These are phyloP conservation scores for Tricladium varicosporioides DNA, from an alignment of 2,329 filamentous ascomycete species.

Conservation along the genomic window DNA sequence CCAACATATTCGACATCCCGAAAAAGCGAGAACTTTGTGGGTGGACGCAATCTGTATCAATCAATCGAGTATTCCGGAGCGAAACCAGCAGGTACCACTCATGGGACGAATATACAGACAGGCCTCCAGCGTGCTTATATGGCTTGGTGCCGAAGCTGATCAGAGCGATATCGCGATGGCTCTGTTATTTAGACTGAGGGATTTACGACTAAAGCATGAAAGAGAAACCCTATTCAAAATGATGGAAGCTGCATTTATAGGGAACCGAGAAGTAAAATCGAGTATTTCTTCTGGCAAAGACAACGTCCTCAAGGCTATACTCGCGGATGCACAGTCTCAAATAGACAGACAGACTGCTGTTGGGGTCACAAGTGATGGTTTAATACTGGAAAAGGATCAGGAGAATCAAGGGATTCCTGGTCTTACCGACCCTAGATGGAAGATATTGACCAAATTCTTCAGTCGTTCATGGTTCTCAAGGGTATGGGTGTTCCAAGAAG, in stretches of 20 bases:
- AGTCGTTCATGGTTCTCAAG: background rate
- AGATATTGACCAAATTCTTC: background rate
- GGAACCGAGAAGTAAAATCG: no score
- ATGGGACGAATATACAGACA: background rate
- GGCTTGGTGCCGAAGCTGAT: background rate
- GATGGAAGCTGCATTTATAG: background rate
- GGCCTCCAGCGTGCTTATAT: background rate
- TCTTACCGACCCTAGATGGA: background rate
- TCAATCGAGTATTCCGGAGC: background rate
- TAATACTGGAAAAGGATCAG: background rate
- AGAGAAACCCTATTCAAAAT: background rate
- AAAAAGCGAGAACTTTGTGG: background rate
- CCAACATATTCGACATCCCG: background rate
- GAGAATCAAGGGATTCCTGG: background rate
- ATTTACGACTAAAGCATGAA: background rate
- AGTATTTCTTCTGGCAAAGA: no score
- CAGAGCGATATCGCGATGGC: background rate
- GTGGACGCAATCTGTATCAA: background rate
- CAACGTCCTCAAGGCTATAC: no score
- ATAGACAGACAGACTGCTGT: background rate
- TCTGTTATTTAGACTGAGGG: background rate
- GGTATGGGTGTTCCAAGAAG: background rate
- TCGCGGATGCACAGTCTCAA: no score
- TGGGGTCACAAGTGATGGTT: background rate
- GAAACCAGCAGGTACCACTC: background rate